Evolutionary conservation across 306 rosid species (phyloP), one percentile per base, ranked within the genome.

Genomic region (Cicer pinnatifidum): DNA sequence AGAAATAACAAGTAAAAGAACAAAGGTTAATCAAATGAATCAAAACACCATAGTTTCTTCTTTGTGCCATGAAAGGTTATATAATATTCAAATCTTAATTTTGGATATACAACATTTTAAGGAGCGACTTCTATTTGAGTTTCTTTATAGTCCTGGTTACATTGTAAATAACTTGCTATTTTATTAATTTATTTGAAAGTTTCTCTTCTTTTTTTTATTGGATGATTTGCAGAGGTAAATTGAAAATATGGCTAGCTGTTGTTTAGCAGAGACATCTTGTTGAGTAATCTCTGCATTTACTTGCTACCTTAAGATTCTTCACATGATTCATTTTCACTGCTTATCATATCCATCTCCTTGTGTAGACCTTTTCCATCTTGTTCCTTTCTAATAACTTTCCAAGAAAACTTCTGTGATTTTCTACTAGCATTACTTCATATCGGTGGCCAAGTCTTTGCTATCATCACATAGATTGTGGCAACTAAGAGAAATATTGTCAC

Each of bases 401-500:
- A 80, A 20, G 73, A 48, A 58, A 56, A 61, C 57, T 6, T 9
- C 56, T 73, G 73, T 35, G 33, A 52, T 80, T 72, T 73, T 65
- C 56, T 67, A 46, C n/a, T 39, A 9, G 44, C 40, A 69, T 15
- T 76, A 41, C 41, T 71, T 74, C 66, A 74, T 16, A 72, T 54
- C 70, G 75, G 12, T 72, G 71, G 54, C 57, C 57, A 20, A 4
- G 64, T 70, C 56, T 35, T 69, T 52, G 33, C 11, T 62, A 60
- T 16, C 20, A 20, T 38, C 20, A 70, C 59, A 37, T 19, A 75
- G 47, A 77, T 7, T 45, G 67, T 58, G 37, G 76, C 7, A 75
- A 71, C 75, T 77, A 84, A 51, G 77, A 85, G 70, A 38, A 84
- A 71, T 58, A 69, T 8, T 33, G 82, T 52, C 5, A 41, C 9